Percentiles rank a stretch among this genome's conserved stretches.
Conservation (phyloP, 2,329 filamentous ascomycete genomes). For the Alternaria conjuncta region DNA sequence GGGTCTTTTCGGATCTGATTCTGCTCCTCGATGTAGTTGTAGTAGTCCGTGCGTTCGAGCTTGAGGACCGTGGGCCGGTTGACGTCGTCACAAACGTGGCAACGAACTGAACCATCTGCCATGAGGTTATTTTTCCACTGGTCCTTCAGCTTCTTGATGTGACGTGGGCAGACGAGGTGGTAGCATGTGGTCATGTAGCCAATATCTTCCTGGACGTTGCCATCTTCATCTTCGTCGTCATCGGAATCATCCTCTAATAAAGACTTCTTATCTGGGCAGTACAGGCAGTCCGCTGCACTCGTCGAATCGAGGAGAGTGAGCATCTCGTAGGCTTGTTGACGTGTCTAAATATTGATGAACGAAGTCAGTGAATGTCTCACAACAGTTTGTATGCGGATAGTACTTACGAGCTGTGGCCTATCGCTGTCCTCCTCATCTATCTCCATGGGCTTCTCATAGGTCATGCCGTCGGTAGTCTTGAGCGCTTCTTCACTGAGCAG, state of each 20-base stretch:
- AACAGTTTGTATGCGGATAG: not conserved
- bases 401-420: constrained; percentile 57
- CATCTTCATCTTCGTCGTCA: constrained; percentile 59
- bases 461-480: constrained; percentile 78
- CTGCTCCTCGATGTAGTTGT: constrained; percentile 60
- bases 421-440: constrained; percentile 78
- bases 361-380: not conserved
- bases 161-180: constrained; percentile 80
- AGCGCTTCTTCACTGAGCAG: constrained; percentile 85
- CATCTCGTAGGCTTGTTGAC: constrained; percentile 82
- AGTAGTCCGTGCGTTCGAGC: constrained; percentile 66
- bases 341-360: constrained; percentile 44
- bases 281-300: constrained; percentile 74
- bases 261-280: constrained; percentile 66
- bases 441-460: constrained; percentile 85
- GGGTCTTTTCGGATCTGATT: constrained; percentile 61
- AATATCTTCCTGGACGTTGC: constrained; percentile 60
- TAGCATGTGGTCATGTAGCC: constrained; percentile 87
- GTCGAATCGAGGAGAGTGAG: constrained; percentile 84
- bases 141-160: constrained; percentile 67
- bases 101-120: constrained; percentile 61
- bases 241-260: constrained; percentile 48
- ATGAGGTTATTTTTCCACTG: constrained; percentile 54
- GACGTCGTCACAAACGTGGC: constrained; percentile 71
- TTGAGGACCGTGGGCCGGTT: constrained; percentile 71